Evolutionary conservation across 1,284 basidiomycete species (phyloP).

Genomic region (Vanrija sp.): DNA sequence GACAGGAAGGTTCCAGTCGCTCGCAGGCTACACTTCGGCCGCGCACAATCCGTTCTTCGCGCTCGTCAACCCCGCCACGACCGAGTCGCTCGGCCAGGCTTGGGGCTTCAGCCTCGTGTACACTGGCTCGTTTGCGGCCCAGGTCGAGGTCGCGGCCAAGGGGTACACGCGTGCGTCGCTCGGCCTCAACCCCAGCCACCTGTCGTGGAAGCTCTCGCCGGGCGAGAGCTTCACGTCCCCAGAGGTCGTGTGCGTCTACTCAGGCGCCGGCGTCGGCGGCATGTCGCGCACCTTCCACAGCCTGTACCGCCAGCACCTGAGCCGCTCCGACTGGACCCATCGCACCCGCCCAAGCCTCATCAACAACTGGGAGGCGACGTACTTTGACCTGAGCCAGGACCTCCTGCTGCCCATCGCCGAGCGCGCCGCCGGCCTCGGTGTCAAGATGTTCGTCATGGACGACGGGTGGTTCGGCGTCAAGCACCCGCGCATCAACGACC

Average conservation of each 20-base stretch:
- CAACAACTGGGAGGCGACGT: conserved; percentile 41
- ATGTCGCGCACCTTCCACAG: conserved; percentile 27
- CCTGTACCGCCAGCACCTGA: conserved; percentile 29
- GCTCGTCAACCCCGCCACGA: conserved; percentile 19
- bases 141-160: conserved; percentile 21
- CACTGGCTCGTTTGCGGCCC: conserved; percentile 22
- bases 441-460: conserved; percentile 38
- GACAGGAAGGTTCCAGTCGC: conserved; percentile 22
- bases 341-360: conserved; percentile 25
- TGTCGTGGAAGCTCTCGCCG: conserved; percentile 19
- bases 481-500: conserved; percentile 25
- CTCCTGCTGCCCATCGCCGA: conserved; percentile 23
- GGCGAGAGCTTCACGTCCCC: conserved; percentile 29
- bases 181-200: conserved; percentile 33
- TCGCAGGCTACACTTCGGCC: conserved; percentile 31
- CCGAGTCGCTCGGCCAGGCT: conserved; percentile 20
- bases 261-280: conserved; percentile 22
- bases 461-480: conserved; percentile 41
- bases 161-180: conserved; percentile 20
- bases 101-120: conserved; percentile 33
- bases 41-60: conserved; percentile 34
- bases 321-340: conserved; percentile 10
- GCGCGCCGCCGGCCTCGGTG: conserved; percentile 21
- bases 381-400: conserved; percentile 31
- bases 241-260: conserved; percentile 30